Percentiles rank a stretch among this genome's conserved stretches.
Conservation (phyloP, 805 yeast species). For the Kuraishia borneana region DNA sequence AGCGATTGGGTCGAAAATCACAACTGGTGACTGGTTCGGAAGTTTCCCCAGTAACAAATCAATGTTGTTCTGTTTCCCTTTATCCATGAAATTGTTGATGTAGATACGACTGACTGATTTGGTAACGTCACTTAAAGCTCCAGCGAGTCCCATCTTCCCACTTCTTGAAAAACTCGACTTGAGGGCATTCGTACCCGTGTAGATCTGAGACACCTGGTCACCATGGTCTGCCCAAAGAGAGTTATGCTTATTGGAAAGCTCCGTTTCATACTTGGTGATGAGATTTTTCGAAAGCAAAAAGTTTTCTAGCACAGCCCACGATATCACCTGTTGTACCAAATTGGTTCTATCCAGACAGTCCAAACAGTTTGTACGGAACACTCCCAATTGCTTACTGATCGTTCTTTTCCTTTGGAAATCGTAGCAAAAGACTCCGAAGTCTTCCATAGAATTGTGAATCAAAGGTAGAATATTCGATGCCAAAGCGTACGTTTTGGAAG, state of each 20-base stretch:
- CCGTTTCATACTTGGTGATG: slow-evolving; percentile 27
- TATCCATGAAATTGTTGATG: slow-evolving; percentile 91
- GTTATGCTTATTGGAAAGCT: slow-evolving; percentile 63
- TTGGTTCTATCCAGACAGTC: slow-evolving; percentile 95
- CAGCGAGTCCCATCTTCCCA: slow-evolving; percentile 94
- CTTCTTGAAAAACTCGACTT: slow-evolving; percentile 90
- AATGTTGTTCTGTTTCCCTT: slow-evolving; percentile 79
- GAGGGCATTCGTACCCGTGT: slow-evolving; percentile 95
- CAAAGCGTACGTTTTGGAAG: slow-evolving; percentile 79
- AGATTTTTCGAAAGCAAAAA: slow-evolving; percentile 32
- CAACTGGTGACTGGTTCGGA: slow-evolving; percentile 59
- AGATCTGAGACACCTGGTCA: slow-evolving; percentile 88
- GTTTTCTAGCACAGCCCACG: slow-evolving; percentile 55
- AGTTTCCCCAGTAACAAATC: slow-evolving; percentile 79
- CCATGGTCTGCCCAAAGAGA: slow-evolving; percentile 98
- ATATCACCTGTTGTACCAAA: slow-evolving; percentile 74
- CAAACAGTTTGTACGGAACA: slow-evolving; percentile 86
- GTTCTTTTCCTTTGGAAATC: slow-evolving; percentile 45
- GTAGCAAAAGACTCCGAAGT: slow-evolving; percentile 75
- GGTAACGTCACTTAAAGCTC: slow-evolving; percentile 94
- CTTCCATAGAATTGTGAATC: slow-evolving; percentile 54
- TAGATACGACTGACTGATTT: slow-evolving; percentile 92
- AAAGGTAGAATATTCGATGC: slow-evolving; percentile 60
- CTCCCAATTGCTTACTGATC: slow-evolving; percentile 75
- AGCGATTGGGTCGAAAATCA: slow-evolving; percentile 76